Base-by-base conservation (phyloP, 768 basidiomycete genomes). In the Hygrophorus pudorinus region DNA sequence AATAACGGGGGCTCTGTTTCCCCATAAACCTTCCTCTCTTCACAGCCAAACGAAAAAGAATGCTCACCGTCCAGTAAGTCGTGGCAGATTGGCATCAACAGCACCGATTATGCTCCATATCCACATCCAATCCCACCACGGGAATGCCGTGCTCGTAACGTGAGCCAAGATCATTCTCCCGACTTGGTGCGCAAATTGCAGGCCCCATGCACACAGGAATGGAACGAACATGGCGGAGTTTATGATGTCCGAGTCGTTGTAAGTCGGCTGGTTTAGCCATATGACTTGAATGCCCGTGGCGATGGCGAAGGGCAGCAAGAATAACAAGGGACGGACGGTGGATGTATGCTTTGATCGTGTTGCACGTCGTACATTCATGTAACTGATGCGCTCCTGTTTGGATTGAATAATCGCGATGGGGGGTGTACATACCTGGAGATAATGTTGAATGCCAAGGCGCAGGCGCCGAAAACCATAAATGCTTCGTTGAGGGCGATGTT, bases 151-250 rank as follows among this genome's bases (percentile, higher is more conserved):
- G 50, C 78, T 79, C 41, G 93, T 92, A 21, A 96, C 79, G 61
- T 98, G 96, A 1, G 92, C 87, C 37, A 96, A 66, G 55, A 97
- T 98, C 72, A 98, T 85, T 51, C 83, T 69, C 9, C 90, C 89
- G 30, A 96, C 93, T 58, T 92, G 83, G 51, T 88, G 86, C 21
- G 85, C 83, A 51, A 89, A 88, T 60, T 87, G 85, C 42, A 87
- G 60, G n/a, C 92, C 94, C 92, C 93, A 98, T 14, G 86, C 81
- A 54, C 80, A 83, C 13, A 93, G 62, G 68, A 93, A 96, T 2
- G 92, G 90, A 9, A 97, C 65, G 57, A 98, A 81, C 18, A 81
- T 71, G 1, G 79, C 67, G 1, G 85, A 85, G 52, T 83, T 69
- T 32, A 96, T 67, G 59, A 94, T 78, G n/a, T 66, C 67, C 2